phyloP scores from a whole-genome alignment of 768 basidiomycete genomes.

The Lentinula guzmanii region DNA sequence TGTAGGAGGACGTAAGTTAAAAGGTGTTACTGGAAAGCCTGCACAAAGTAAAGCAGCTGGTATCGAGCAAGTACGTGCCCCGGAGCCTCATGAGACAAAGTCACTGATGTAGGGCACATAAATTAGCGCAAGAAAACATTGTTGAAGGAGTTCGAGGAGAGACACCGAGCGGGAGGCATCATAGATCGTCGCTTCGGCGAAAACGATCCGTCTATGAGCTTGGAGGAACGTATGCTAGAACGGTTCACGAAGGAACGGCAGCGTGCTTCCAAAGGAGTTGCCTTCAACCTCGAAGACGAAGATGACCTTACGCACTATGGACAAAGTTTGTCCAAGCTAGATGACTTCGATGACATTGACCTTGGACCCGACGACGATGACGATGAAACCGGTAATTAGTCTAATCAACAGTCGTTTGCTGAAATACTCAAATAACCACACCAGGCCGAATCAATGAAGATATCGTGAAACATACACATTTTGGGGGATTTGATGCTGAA shows the following conservation, averaged over 20 bases:
- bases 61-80: slow-evolving; percentile 66
- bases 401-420: background rate
- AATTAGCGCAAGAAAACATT: slow-evolving; percentile 81
- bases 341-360: slow-evolving; percentile 62
- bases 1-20: slow-evolving; percentile 83
- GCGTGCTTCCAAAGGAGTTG: slow-evolving; percentile 62
- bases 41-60: slow-evolving; percentile 88
- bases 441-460: slow-evolving; percentile 64
- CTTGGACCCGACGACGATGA: slow-evolving; percentile 54
- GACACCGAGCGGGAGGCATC: slow-evolving; percentile 80
- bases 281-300: slow-evolving; percentile 90
- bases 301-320: slow-evolving; percentile 91
- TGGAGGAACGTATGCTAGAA: slow-evolving; percentile 96
- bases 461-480: slow-evolving; percentile 66
- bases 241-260: slow-evolving; percentile 92
- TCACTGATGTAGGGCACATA: background rate
- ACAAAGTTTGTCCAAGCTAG: slow-evolving; percentile 77
- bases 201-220: slow-evolving; percentile 84
- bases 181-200: slow-evolving; percentile 96
- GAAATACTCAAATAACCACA: background rate
- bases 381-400: slow-evolving; percentile 36
- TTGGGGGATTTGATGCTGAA: slow-evolving; percentile 82
- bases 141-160: slow-evolving; percentile 81
- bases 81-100: slow-evolving; percentile 1
- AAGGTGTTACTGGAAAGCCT: slow-evolving; percentile 78